phyloP scores from a whole-genome alignment of 176 grass and related monocot genomes.

The Oryza glaberrima region DNA sequence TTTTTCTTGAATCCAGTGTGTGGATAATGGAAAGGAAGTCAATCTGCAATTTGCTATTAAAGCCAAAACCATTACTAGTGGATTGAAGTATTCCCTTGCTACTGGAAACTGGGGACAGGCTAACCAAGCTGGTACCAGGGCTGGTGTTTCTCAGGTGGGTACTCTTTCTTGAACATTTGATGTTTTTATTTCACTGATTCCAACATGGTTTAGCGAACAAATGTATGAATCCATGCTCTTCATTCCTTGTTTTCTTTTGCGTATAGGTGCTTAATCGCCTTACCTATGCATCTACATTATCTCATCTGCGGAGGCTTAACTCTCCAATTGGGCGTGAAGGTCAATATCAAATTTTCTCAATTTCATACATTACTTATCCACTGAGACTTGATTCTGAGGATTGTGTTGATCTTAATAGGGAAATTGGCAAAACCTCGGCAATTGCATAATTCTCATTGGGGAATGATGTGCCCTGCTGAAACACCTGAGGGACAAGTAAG shows the following conservation, averaged over 20 bases:
- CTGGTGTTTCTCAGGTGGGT: constrained; percentile 94
- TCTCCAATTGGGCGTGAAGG: constrained; percentile 99
- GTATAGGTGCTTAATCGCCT: constrained; percentile 94
- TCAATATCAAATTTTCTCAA: constrained; percentile 38
- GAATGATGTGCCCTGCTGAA: constrained; percentile 99
- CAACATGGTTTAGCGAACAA: constrained; percentile 27
- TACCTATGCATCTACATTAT: constrained; percentile 96
- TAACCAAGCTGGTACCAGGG: constrained; percentile 93
- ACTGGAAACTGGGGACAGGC: constrained; percentile 92
- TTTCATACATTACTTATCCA: constrained; percentile 9
- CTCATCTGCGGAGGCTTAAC: constrained; percentile 95
- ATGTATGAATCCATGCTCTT: constrained; percentile 5
- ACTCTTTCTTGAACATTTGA: constrained; percentile 31
- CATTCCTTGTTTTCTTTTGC: constrained; percentile 21
- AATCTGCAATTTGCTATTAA: constrained; percentile 99
- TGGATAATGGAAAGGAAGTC: constrained; percentile 98
- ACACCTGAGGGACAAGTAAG: constrained; percentile 95
- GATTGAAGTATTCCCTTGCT: constrained; percentile 86
- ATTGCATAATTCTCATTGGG: constrained; percentile 98
- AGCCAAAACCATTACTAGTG: constrained; percentile 96
- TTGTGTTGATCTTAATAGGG: constrained; percentile 55
- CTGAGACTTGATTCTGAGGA: constrained; percentile 2
- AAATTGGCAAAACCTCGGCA: constrained; percentile 97
- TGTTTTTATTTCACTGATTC: not conserved
- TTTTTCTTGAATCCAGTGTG: constrained; percentile 65